Base-by-base conservation (phyloP, 805 yeast genomes). In the Candida nanaspora region DNA sequence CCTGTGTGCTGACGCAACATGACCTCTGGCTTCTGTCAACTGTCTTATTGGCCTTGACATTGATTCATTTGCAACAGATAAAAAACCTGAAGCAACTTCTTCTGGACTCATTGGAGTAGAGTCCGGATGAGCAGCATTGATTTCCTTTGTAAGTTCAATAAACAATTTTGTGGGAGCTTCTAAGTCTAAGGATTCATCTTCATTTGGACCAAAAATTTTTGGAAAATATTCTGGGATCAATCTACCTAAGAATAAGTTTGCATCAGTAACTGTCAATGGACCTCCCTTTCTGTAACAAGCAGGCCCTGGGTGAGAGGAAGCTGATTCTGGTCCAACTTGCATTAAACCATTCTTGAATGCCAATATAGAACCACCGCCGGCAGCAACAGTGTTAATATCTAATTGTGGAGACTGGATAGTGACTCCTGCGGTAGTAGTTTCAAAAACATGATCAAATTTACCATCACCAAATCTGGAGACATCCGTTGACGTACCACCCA, bases 401-500 rank as follows among this genome's bases (percentile, higher is more conserved):
- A 86, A 63, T 55, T 86, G 95, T 3, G 95, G 94, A 11, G 91
- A 78, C 49, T 83, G 91, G 39, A 86, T 80, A 2, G 84, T 80
- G 37, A 86, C 78, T 18, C 91, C 91, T 2, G 94, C 94, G 9
- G 88, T 83, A 2, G 81, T 74, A 3, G 88, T 82, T 57, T 86
- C 95, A 55, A 86, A 84, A 14, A 83, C 83, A 55, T 83, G 91
- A 44, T 83, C 89, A 27, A 77, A 71, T 33, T 73, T 69, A 2
- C 91, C 91, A 35, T 78, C 80, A 35, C 78, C 80, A 54, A 65
- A 86, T 46, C 95, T 68, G 4, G 87, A 78, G 3, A 83, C 89
- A 63, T 86, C 95, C 1, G 95, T 85, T 1, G 91, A 82, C 1
- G 95, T 86, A 38, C 95, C 95, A 37, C 95, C 95, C 89, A 86